Evolutionary conservation across 805 yeast genomes (phyloP), one percentile per base, ranked within the genome.

Genomic region (Blastobotrys attinorum): DNA sequence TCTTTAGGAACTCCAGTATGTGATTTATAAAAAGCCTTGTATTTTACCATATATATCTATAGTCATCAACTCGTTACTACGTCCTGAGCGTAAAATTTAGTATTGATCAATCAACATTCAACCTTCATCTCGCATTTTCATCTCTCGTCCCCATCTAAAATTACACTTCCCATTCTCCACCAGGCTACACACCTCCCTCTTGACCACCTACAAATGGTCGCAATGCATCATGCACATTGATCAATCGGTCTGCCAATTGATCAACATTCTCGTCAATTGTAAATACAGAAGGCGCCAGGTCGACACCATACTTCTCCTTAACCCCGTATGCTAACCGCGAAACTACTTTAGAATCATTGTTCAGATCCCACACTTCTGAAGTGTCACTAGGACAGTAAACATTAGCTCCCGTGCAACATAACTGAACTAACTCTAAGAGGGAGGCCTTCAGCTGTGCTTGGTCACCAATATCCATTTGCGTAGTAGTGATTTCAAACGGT

Each of bases 401-500:
- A 17, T 43, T 44, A 15, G 56, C 57, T 15, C 44, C 53, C 3
- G 40, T 48, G 33, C 43, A 49, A 36, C 60, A 56, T 18, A 46
- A 40, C 29, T 40, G 45, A 10, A 59, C 50, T 16, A 53, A 44
- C 13, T 49, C 44, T 16, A 48, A 42, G 43, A 77, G 59, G 1
- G 46, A 47, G 10, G 71, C 59, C 15, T 63, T 53, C 5, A 50
- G 48, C n/a, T 61, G 62, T 17, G 58, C 58, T 2, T 43, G 49
- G 15, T 57, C 66, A 2, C 60, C 55, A 5, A 79, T 53, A 4
- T 40, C 50, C 17, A 35, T 31, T 21, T 55, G 46, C 5, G 72
- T 70, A 22, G 68, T 56, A 27, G 64, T 67, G 37, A 84, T 66
- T 58, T 80, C 83, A 58, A 84, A 81, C 16, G 88, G 85, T 45